Base-by-base conservation (phyloP, 176 grass and related monocot genomes). In the Triticum turgidum region DNA sequence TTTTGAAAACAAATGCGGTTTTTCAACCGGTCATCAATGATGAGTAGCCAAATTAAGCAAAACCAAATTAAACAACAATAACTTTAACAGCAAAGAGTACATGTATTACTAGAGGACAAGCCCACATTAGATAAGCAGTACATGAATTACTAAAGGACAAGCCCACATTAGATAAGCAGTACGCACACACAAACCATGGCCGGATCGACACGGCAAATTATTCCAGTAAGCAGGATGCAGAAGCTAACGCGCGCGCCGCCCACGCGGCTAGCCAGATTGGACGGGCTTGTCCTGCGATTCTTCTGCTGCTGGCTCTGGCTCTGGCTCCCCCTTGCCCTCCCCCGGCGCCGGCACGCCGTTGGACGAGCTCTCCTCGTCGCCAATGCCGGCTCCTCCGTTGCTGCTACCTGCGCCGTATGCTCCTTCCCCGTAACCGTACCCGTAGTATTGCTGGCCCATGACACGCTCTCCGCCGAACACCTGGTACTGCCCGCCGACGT, bases 301-400 rank as follows among this genome's bases (percentile, higher is more conserved):
- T 14, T 83, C 11, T 83, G 8, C 12, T 11, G 45, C 22, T 45
- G 38, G 6, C 44, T 45, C 44, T 13, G 17, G 5, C 39, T 52
- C 49, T 44, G 42, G 42, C 42, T 44, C 9, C 49, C 13, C 13
- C 3, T 18, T 52, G 45, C 21, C 44, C 1, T 9, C 12, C 18
- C 61, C 63, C 27, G 37, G 13, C 51, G 37, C 56, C 9, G 25
- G 32, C 14, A 5, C 47, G 2, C 52, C 66, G 22, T 5, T 89
- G 41, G 83, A 83, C 5, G 90, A 81, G 64, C 64, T 81, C 17
- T 39, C 69, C 72, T 83, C 74, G 12, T 85, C 78, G 42, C 3
- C 72, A 44, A 14, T 32, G 33, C 0, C 42, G 42, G 20, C 54
- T 10, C 29, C 44, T 33, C 69, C 51, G 4, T 14, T 21, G n/a